Base-by-base conservation (phyloP, 257 asterid species). In the Plantago elongata region DNA sequence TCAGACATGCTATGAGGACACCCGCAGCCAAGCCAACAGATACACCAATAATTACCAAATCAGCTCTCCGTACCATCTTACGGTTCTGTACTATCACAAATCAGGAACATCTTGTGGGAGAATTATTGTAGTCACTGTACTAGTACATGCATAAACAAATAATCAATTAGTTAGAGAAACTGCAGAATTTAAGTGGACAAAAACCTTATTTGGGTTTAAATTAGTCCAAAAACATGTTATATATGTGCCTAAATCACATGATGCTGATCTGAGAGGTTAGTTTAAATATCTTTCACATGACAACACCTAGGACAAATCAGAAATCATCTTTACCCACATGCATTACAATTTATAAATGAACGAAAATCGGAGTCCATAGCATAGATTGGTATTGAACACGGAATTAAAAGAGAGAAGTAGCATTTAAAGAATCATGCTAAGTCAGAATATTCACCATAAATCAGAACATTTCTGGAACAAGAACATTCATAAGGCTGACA, bases 11-110 rank as follows among this genome's bases (percentile, higher is more conserved):
- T 63, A 84, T 72, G 63, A 93, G 79, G 75, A 83, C 50, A 14
- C 97, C 95, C 52, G 66, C 82, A 40, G 95, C 84, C 78, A 83
- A 72, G 59, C 97, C 99, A 62, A 76, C 95, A 45, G 87, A 80
- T 55, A 85, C 59, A 49, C 97, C 99, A 70, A 93, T 87, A 42
- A 89, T 74, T 63, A 93, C 89, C 69, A 89, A 75, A 78, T 85
- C 79, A 69, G 89, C 75, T 74, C 72, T 75, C 14, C 43, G 79
- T 79, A 72, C 87, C 99, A 93, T 93, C 67, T 71, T 83, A 73
- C 57, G 78, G 79, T 50, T 68, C 58, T 45, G 70, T 74, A 58
- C 67, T 63, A 61, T 51, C 75, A 71, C 60, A 67, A 72, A 74
- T 61, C 61, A 47, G 62, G 76, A 76, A 73, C 95, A 89, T 84